These are phyloP conservation scores for Citrullus amarus DNA, from an alignment of 306 rosid species.

Conservation along the genomic window DNA sequence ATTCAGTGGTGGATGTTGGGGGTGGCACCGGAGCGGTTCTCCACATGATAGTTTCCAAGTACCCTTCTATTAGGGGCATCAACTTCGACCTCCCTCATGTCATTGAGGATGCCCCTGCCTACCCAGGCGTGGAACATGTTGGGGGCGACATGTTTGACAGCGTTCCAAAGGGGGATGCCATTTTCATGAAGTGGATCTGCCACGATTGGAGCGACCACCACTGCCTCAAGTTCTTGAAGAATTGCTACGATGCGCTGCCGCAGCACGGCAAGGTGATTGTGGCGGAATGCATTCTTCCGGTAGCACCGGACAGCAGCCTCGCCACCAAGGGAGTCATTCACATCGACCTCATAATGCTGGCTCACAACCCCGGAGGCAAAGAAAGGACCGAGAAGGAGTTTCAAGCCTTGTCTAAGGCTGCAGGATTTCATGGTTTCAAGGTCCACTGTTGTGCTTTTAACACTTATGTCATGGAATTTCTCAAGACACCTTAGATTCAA, in stretches of 20 bases:
- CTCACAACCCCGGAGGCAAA: slow-evolving; percentile 85
- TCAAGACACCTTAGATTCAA: slow-evolving; percentile 28
- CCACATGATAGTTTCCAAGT: slow-evolving; percentile 59
- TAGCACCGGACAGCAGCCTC: slow-evolving; percentile 65
- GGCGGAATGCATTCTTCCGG: slow-evolving; percentile 86
- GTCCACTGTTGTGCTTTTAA: slow-evolving; percentile 55
- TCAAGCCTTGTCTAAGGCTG: slow-evolving; percentile 53
- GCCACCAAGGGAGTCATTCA: slow-evolving; percentile 69
- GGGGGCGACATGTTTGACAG: slow-evolving; percentile 94
- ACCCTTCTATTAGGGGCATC: slow-evolving; percentile 69
- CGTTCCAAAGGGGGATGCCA: slow-evolving; percentile 76
- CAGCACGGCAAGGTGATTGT: slow-evolving; percentile 77
- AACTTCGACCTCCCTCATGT: slow-evolving; percentile 91
- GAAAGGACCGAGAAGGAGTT: slow-evolving; percentile 83
- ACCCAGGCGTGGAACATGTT: slow-evolving; percentile 71
- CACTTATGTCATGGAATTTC: slow-evolving; percentile 64
- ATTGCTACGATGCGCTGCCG: slow-evolving; percentile 67
- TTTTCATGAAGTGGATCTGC: slow-evolving; percentile 96
- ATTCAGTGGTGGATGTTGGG: slow-evolving; percentile 73
- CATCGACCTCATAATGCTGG: slow-evolving; percentile 75
- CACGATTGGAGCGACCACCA: slow-evolving; percentile 96
- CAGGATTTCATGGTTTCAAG: slow-evolving; percentile 63
- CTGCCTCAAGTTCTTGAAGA: slow-evolving; percentile 69
- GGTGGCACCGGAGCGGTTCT: slow-evolving; percentile 81
- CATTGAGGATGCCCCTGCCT: slow-evolving; percentile 63